phyloP scores from a whole-genome alignment of 306 rosid species.

The Vicia sativa region DNA sequence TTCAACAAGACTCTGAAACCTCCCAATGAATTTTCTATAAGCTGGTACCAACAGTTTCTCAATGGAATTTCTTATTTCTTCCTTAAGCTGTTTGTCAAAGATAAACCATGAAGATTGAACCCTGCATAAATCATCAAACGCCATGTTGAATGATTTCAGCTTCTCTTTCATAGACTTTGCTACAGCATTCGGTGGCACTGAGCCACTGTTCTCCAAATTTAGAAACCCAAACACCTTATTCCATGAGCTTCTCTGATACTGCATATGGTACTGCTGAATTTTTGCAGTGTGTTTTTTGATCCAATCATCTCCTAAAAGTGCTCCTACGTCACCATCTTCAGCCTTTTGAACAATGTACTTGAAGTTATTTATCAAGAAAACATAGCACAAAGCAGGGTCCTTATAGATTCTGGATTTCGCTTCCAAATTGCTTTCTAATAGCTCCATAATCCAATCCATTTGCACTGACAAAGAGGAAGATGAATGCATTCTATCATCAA shows the following conservation, averaged over 20 bases:
- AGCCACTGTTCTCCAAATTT: constrained; percentile 61
- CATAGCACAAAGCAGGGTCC: constrained; percentile 65
- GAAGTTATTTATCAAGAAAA: constrained; percentile 91
- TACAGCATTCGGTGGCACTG: constrained; percentile 49
- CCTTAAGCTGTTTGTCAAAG: constrained; percentile 75
- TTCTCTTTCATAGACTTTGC: constrained; percentile 75
- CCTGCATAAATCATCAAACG: constrained; percentile 75
- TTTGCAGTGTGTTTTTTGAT: constrained; percentile 76
- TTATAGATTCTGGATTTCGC: constrained; percentile 82
- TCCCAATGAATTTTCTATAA: constrained; percentile 62
- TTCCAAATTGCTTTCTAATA: constrained; percentile 83
- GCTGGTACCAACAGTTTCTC: constrained; percentile 66
- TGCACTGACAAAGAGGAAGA: constrained; percentile 68
- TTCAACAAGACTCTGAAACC: constrained; percentile 62
- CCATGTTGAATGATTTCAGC: constrained; percentile 60
- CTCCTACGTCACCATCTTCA: constrained; percentile 72
- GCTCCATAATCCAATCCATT: constrained; percentile 93
- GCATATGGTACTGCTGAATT: constrained; percentile 62
- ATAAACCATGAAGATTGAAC: constrained; percentile 71
- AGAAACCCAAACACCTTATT: constrained; percentile 59
- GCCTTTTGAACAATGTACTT: constrained; percentile 85
- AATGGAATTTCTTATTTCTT: constrained; percentile 65
- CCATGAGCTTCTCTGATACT: constrained; percentile 87
- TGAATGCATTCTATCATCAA: constrained; percentile 50
- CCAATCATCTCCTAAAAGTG: constrained; percentile 86